phyloP scores from a whole-genome alignment of 345 rosid genomes.

The Populus nigra region DNA sequence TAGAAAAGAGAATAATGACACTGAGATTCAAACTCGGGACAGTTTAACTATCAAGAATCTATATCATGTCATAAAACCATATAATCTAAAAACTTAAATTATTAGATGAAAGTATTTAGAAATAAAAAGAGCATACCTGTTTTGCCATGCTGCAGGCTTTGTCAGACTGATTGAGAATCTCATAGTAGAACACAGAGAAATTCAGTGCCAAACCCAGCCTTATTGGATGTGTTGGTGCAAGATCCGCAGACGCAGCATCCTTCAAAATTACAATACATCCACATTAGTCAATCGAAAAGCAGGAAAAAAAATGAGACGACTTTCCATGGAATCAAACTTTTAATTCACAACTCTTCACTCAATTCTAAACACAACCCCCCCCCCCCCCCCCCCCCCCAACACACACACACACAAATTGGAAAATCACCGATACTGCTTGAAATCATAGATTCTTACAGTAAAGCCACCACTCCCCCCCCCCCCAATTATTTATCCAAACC shows the following conservation, averaged over 20 bases:
- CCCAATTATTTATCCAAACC: neutral
- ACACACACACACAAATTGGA: too few relatives aligned
- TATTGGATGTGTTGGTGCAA: slow-evolving; percentile 90
- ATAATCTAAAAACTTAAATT: neutral
- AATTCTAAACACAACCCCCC: neutral
- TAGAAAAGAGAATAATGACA: too few relatives aligned
- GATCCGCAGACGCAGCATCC: slow-evolving; percentile 76
- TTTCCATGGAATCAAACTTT: neutral
- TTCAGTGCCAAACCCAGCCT: slow-evolving; percentile 82
- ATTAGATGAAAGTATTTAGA: too few relatives aligned
- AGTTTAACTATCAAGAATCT: too few relatives aligned
- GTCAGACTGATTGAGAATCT: slow-evolving; percentile 85
- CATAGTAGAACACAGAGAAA: slow-evolving; percentile 86
- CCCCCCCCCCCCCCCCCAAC: neutral
- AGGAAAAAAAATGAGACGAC: neutral
- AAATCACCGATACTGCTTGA: neutral
- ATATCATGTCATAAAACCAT: neutral
- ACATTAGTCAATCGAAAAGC: neutral
- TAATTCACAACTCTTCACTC: neutral
- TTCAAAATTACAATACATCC: slow-evolving; percentile 11
- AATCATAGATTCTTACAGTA: neutral
- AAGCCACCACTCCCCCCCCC: neutral
- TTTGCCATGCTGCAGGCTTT: slow-evolving; percentile 97
- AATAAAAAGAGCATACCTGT: slow-evolving; percentile 39
- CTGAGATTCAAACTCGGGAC: too few relatives aligned